Base-by-base conservation (phyloP, 1,284 basidiomycete genomes). In the Puccinia triticina region DNA sequence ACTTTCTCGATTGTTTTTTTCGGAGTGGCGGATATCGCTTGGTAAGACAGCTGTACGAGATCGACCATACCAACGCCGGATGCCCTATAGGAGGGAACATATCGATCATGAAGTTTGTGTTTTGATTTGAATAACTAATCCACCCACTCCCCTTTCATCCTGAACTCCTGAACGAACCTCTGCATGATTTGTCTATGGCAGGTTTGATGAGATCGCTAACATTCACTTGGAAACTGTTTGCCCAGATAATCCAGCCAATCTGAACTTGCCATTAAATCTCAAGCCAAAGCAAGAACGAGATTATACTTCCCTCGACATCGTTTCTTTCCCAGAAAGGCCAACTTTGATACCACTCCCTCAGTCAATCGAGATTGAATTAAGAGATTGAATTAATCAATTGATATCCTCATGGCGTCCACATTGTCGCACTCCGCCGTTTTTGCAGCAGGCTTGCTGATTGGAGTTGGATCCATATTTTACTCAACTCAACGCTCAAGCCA, bases 371-470 rank as follows among this genome's bases (percentile, higher is more conserved):
- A 8, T 12, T 12, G 53, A 8, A 16, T n/a, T n/a, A n/a, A n/a
- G n/a, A 55, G 23, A 21, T 55, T 55, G 23, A 55, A 46, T 46
- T 46, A 46, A 8, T 46, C 43, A 46, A 46, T 46, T 46, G 43
- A 46, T 46, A 46, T 46, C 43, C 43, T 21, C 53, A 82, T 82
- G 79, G 72, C 79, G 55, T 82, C 79, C 37, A 82, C 79, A 46
- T 26, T 82, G 2, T 75, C 71, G 40, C 79, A 82, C 29, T 64
- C 79, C 14, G 79, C 79, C 46, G 40, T 82, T 1, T 82, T 82
- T 75, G 72, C 72, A 34, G 72, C 79, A 37, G 79, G 79, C 46
- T 29, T 82, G 18, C 32, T 82, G 46, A 50, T 82, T 59, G 79
- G 79, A 29, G 79, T 66, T 16, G 72, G 79, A 29, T 69, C 79